phyloP scores from a whole-genome alignment of 352 stramenopile species.

The Pythium monospermum region DNA sequence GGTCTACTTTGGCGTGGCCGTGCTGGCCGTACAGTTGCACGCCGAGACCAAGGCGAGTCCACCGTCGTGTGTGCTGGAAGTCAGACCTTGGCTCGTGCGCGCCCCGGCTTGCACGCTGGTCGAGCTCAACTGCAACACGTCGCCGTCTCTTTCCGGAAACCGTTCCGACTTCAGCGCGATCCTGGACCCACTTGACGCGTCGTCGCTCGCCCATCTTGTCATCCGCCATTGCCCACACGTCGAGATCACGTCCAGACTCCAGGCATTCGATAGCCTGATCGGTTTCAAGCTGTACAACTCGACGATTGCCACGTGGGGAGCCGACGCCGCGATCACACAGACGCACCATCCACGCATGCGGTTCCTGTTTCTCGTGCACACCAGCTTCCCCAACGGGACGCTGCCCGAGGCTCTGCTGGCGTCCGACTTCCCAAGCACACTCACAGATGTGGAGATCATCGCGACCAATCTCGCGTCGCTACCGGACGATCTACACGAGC shows the following conservation, averaged over 20 bases:
- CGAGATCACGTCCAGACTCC: slow-evolving; percentile 24
- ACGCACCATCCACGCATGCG: slow-evolving; percentile 1
- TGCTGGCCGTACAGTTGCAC: slow-evolving; percentile 11
- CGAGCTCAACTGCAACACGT: slow-evolving; percentile 11
- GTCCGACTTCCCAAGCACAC: neutral
- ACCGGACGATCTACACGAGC: slow-evolving; percentile 5
- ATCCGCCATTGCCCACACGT: slow-evolving; percentile 36
- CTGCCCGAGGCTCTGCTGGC: slow-evolving; percentile 4
- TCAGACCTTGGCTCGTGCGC: slow-evolving; percentile 8
- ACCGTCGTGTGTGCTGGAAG: slow-evolving; percentile 3
- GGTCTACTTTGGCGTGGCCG: slow-evolving; percentile 1
- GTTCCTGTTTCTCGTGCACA: slow-evolving; percentile 6
- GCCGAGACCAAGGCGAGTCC: slow-evolving; percentile 4
- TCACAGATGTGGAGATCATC: slow-evolving; percentile 10
- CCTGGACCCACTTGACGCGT: slow-evolving; percentile 21
- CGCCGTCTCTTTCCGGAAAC: neutral
- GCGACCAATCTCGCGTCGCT: slow-evolving; percentile 5
- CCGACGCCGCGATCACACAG: slow-evolving; percentile 9
- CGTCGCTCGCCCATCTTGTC: slow-evolving; percentile 22
- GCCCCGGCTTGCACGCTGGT: slow-evolving; percentile 11
- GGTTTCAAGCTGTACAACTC: slow-evolving; percentile 18
- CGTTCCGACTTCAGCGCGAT: slow-evolving; percentile 1
- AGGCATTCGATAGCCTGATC: slow-evolving; percentile 22
- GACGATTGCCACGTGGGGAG: slow-evolving; percentile 9
- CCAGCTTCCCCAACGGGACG: slow-evolving; percentile 2